phyloP scores from a whole-genome alignment of 345 rosid species.

The Brassica cretica region DNA sequence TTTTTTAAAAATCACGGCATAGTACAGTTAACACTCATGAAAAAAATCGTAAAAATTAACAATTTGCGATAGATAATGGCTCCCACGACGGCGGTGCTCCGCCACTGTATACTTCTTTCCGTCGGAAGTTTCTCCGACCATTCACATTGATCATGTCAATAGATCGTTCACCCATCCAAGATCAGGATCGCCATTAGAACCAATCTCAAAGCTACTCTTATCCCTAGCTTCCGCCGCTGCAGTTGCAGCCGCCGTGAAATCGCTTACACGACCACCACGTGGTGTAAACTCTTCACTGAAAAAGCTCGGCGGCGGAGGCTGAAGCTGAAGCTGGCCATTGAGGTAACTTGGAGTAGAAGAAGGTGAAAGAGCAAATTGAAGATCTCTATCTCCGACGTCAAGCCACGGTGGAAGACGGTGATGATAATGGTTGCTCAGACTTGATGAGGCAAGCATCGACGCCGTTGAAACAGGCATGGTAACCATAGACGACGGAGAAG shows the following conservation, averaged over 20 bases:
- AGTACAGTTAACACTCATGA: slow-evolving; percentile 25
- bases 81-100: slow-evolving; percentile 20
- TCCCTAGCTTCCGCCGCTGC: slow-evolving; percentile 20
- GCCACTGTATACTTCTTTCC: neutral
- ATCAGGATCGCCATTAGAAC: slow-evolving; percentile 59
- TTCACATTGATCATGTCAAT: slow-evolving; percentile 47
- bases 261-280: slow-evolving; percentile 21
- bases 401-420: slow-evolving; percentile 48
- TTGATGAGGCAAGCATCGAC: slow-evolving; percentile 27
- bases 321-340: slow-evolving; percentile 3
- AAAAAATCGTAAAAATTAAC: slow-evolving; percentile 5
- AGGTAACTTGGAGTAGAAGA: slow-evolving; percentile 50
- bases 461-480: slow-evolving; percentile 28
- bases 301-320: slow-evolving; percentile 1
- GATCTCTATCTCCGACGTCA: slow-evolving; percentile 44
- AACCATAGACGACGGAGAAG: slow-evolving; percentile 23
- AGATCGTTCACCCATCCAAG: slow-evolving; percentile 95
- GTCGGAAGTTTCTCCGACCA: neutral
- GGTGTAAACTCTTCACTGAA: slow-evolving; percentile 28
- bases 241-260: slow-evolving; percentile 25
- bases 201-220: slow-evolving; percentile 28
- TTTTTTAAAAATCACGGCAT: neutral
- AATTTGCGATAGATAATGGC: slow-evolving; percentile 10
- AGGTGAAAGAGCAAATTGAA: slow-evolving; percentile 55
- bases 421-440: neutral